These are phyloP conservation scores for Thyridium curvatum DNA, from an alignment of 2,329 filamentous ascomycete genomes.

Conservation along the genomic window DNA sequence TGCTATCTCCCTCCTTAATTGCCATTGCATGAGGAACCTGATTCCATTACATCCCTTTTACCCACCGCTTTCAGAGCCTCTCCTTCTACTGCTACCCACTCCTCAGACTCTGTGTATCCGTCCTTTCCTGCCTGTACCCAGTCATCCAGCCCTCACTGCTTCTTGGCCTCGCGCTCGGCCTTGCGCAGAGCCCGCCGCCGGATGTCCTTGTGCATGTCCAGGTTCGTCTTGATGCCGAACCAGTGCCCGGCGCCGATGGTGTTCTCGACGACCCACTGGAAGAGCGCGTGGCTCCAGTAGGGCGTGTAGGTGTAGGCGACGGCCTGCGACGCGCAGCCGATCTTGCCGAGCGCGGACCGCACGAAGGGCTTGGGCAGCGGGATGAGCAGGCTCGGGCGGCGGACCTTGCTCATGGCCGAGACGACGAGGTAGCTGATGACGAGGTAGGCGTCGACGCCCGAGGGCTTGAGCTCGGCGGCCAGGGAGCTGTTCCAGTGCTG, in stretches of 20 bases:
- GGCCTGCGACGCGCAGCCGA: slow-evolving; percentile 76
- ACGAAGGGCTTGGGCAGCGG: slow-evolving; percentile 83
- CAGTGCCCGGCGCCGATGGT: slow-evolving; percentile 43
- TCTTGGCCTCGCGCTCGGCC: slow-evolving; percentile 75
- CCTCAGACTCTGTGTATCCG: no score
- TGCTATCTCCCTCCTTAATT: no score
- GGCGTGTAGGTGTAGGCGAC: slow-evolving; percentile 83
- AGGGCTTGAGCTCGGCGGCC: slow-evolving; percentile 71
- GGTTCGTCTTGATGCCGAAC: slow-evolving; percentile 42
- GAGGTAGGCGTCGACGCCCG: slow-evolving; percentile 84
- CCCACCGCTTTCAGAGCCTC: no score
- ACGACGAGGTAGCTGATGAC: slow-evolving; percentile 91
- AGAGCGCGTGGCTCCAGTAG: slow-evolving; percentile 84
- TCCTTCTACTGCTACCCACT: no score
- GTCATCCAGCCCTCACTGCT: slow-evolving; percentile 29
- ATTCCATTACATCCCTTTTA: no score
- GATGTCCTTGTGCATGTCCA: slow-evolving; percentile 75
- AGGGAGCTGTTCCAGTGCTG: slow-evolving; percentile 92
- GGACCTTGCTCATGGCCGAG: slow-evolving; percentile 95
- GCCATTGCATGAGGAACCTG: no score
- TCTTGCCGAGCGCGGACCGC: slow-evolving; percentile 66
- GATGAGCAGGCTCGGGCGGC: slow-evolving; percentile 68
- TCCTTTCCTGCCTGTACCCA: no score
- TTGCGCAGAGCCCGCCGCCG: slow-evolving; percentile 77
- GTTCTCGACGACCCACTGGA: slow-evolving; percentile 75